Conservation (phyloP, 352 stramenopile species). For the Pythium aristosporum region DNA sequence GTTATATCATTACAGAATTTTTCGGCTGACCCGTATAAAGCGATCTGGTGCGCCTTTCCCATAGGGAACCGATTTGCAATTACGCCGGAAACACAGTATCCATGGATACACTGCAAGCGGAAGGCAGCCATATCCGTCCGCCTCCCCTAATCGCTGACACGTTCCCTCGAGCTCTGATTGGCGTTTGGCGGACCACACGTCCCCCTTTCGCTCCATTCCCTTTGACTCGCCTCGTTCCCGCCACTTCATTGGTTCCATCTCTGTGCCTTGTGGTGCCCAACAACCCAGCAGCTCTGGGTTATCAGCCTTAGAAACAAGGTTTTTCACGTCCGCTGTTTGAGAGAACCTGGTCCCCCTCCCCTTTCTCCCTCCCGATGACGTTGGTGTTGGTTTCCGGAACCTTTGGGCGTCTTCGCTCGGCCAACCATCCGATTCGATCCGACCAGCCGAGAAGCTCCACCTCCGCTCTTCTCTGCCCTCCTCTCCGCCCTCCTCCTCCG, state of each 20-base stretch:
- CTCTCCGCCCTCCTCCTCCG: not conserved
- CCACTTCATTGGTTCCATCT: conserved; percentile 13
- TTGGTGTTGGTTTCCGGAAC: conserved; percentile 3
- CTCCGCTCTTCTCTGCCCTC: not conserved
- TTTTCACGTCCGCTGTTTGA: conserved; percentile 6
- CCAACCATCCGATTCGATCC: conserved; percentile 18
- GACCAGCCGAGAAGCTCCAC: not conserved
- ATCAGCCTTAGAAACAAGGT: conserved; percentile 13
- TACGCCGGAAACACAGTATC: too few species aligned
- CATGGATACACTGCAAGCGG: too few species aligned
- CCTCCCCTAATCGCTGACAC: conserved; percentile 18
- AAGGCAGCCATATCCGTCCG: conserved; percentile 16
- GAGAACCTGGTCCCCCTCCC: not conserved
- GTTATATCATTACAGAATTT: not conserved
- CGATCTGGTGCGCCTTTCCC: too few species aligned
- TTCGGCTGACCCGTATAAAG: not conserved
- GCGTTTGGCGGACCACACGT: not conserved
- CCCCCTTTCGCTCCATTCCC: conserved; percentile 1
- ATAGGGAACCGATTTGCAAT: too few species aligned
- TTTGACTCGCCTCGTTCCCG: conserved; percentile 17
- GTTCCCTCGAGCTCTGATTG: conserved; percentile 3
- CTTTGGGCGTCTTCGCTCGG: not conserved
- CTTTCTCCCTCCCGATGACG: conserved; percentile 15
- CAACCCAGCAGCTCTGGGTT: conserved; percentile 7
- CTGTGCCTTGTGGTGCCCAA: conserved; percentile 3